phyloP scores from a whole-genome alignment of 2,329 filamentous ascomycete species.

The Xylariaceae sp. region DNA sequence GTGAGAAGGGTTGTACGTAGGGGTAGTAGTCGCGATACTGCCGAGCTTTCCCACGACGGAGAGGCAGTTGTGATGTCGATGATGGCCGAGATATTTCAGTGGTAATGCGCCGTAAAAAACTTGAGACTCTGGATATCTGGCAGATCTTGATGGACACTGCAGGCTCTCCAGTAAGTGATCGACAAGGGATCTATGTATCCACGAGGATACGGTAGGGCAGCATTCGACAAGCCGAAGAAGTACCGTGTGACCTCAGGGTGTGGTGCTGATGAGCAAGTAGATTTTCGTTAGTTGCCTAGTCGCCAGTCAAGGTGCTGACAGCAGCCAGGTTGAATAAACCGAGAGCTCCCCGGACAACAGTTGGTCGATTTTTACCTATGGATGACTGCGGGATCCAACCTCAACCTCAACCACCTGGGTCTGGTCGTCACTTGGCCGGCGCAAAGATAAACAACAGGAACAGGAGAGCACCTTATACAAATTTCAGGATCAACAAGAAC shows the following conservation, averaged over 20 bases:
- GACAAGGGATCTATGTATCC: constrained; percentile 14
- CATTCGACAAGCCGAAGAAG: constrained; percentile 16
- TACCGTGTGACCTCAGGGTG: constrained; percentile 12
- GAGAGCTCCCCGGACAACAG: background rate
- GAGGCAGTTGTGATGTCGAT: constrained; percentile 3
- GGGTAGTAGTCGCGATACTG: constrained; percentile 3
- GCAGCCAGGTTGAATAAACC: background rate
- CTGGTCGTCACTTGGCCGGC: constrained; percentile 10
- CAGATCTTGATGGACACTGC: constrained; percentile 19
- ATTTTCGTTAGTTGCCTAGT: background rate
- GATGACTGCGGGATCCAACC: constrained; percentile 12
- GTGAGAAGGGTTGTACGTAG: background rate
- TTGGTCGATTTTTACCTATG: constrained; percentile 16
- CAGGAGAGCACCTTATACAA: constrained; percentile 3
- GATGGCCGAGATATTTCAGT: too few relatives aligned
- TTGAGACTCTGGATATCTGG: constrained; percentile 17
- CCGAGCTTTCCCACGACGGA: background rate
- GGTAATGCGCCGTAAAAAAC: constrained; percentile 5
- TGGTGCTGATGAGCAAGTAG: too few relatives aligned
- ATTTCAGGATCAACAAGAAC: too few relatives aligned
- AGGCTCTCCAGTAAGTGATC: constrained; percentile 17
- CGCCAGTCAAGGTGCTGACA: constrained; percentile 9
- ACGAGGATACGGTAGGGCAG: constrained; percentile 12
- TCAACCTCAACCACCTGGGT: constrained; percentile 1
- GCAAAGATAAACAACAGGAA: too few relatives aligned